Percentiles rank a stretch among this genome's conserved stretches.
Evolutionary conservation across 2,329 filamentous ascomycete genomes (phyloP).

Genomic region (Xylariomycetidae sp.): DNA sequence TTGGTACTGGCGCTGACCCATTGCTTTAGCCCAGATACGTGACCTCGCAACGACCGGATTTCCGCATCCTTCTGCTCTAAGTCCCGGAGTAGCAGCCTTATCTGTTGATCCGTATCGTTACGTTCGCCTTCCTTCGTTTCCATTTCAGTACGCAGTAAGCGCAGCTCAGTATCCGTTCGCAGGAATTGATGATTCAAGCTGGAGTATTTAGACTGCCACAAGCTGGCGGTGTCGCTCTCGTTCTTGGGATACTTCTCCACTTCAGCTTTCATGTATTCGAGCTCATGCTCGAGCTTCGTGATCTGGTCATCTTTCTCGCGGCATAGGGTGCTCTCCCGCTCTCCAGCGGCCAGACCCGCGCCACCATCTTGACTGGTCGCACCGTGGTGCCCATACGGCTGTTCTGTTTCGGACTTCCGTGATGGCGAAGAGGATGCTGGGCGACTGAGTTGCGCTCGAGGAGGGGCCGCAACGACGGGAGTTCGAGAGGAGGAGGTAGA

Average conservation of each 20-base stretch:
- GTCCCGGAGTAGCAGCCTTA: no score
- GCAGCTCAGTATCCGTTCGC: conserved; percentile 46
- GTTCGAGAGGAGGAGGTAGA: conserved; percentile 23
- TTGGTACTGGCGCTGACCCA: conserved; percentile 64
- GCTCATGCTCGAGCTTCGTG: conserved; percentile 44
- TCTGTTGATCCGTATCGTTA: no score
- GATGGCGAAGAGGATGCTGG: conserved; percentile 25
- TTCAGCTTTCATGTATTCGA: conserved; percentile 45
- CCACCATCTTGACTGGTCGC: conserved; percentile 16
- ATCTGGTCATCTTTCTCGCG: conserved; percentile 48
- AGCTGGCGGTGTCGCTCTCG: conserved; percentile 49
- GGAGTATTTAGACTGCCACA: conserved; percentile 53
- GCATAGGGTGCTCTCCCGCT: conserved; percentile 26
- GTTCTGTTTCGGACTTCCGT: conserved; percentile 23
- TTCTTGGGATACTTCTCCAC: conserved; percentile 46
- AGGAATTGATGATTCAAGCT: conserved; percentile 46
- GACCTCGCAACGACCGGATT: conserved; percentile 46
- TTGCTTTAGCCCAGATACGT: conserved; percentile 63
- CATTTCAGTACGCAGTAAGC: conserved; percentile 44
- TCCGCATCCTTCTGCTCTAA: no score
- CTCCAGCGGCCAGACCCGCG: conserved; percentile 14
- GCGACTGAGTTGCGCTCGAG: conserved; percentile 33
- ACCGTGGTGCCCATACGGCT: conserved; percentile 12
- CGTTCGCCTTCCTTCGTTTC: conserved; percentile 39
- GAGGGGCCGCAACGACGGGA: conserved; percentile 33